These are phyloP conservation scores for Cyclotella atomus DNA, from an alignment of 108 stramenopile genomes.

Conservation along the genomic window DNA sequence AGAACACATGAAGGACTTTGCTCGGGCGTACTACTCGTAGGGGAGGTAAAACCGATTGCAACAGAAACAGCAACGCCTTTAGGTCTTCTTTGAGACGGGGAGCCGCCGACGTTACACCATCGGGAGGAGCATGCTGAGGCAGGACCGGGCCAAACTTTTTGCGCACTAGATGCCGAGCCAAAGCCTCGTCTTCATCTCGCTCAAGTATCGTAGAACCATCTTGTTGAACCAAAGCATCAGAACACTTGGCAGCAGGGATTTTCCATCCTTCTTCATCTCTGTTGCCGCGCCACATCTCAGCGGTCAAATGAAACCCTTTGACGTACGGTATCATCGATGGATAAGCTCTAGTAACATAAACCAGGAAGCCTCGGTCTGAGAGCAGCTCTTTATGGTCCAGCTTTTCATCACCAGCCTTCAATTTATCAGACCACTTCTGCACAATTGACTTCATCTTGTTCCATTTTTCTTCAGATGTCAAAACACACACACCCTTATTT, in stretches of 20 bases:
- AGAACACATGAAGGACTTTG: too few relatives aligned
- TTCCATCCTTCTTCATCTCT: constrained; percentile 22
- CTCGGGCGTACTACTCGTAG: background rate
- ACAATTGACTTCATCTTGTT: constrained; percentile 2
- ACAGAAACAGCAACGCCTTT: background rate
- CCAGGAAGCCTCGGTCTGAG: constrained; percentile 23
- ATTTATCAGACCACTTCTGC: constrained; percentile 7
- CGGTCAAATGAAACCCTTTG: constrained; percentile 25
- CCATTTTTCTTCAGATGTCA: constrained; percentile 43
- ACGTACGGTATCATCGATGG: constrained; percentile 29
- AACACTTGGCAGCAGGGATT: background rate
- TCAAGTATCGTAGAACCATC: background rate
- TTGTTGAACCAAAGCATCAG: too few relatives aligned
- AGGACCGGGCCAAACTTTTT: background rate
- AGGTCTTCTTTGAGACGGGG: constrained; percentile 5
- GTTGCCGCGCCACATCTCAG: constrained; percentile 7
- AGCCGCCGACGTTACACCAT: constrained; percentile 5
- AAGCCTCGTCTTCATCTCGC: background rate
- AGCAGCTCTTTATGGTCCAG: constrained; percentile 5
- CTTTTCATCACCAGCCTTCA: background rate
- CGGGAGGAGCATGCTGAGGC: background rate
- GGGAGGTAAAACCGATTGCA: background rate
- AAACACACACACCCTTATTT: constrained; percentile 17
- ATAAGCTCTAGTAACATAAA: constrained; percentile 22
- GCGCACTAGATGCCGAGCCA: background rate